Evolutionary conservation across 2,329 filamentous ascomycete genomes (phyloP).

Genomic region (Clarireedia hainanense): DNA sequence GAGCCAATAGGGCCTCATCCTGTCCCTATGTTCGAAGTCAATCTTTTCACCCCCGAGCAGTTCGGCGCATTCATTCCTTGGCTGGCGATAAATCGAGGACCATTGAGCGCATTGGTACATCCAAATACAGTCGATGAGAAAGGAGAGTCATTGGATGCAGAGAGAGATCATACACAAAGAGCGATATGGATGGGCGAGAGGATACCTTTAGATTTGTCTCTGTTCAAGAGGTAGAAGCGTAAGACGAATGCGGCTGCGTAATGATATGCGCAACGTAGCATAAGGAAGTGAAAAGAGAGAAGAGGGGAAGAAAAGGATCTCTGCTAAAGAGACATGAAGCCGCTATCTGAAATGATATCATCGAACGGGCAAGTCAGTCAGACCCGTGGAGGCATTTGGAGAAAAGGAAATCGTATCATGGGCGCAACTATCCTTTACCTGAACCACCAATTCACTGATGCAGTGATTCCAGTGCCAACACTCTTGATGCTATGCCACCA

Average conservation of each 20-base stretch:
- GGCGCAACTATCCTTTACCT: conserved; percentile 11
- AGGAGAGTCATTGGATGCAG: conserved; percentile 26
- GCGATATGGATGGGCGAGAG: conserved; percentile 70
- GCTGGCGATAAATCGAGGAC: conserved; percentile 74
- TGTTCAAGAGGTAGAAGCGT: conserved; percentile 34
- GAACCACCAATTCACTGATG: conserved; percentile 50
- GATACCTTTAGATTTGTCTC: conserved; percentile 48
- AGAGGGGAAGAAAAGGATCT: too few species aligned
- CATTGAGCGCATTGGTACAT: conserved; percentile 71
- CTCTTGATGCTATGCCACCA: conserved; percentile 86
- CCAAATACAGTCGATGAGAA: conserved; percentile 65
- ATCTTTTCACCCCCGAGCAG: conserved; percentile 74
- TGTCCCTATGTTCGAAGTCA: conserved; percentile 87
- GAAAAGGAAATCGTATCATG: background rate
- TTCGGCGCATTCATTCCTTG: conserved; percentile 86
- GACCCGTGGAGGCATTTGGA: too few species aligned
- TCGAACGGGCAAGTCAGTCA: too few species aligned
- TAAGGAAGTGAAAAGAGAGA: background rate
- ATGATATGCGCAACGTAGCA: background rate
- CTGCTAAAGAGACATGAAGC: too few species aligned
- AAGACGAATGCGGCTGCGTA: background rate
- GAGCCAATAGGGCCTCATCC: conserved; percentile 74
- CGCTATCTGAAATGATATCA: too few species aligned
- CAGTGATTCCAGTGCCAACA: conserved; percentile 36
- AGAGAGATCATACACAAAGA: conserved; percentile 42